A percentile compares a stretch with the other conserved stretches of the same genome.
Conservation (phyloP, 495 filamentous ascomycete genomes). For the Thermothielavioides terrestris region DNA sequence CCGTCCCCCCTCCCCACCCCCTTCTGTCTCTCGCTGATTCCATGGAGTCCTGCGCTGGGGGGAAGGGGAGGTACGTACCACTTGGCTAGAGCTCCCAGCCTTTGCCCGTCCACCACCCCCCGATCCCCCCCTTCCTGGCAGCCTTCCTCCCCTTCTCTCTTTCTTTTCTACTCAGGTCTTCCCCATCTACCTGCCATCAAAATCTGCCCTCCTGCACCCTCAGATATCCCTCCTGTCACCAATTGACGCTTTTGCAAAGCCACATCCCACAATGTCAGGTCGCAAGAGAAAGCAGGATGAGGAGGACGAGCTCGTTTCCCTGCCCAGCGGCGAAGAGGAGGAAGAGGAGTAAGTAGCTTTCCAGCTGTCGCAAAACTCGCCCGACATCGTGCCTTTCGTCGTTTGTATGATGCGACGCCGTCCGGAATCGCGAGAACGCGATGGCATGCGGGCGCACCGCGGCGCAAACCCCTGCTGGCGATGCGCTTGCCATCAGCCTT, state of each 20-base stretch:
- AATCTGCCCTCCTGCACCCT: conserved; percentile 14
- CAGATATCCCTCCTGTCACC: conserved; percentile 9
- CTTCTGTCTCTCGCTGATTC: conserved; percentile 21
- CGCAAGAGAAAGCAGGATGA: conserved; percentile 44
- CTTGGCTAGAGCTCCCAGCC: conserved; percentile 23
- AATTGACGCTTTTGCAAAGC: conserved; percentile 14
- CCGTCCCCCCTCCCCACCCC: conserved; percentile 22
- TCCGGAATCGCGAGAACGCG: neutral
- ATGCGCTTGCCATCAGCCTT: neutral
- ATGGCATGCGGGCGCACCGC: conserved; percentile 15
- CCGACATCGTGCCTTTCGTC: conserved; percentile 5
- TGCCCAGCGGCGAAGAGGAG: conserved; percentile 43
- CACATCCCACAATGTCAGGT: conserved; percentile 32
- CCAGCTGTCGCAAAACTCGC: conserved; percentile 8
- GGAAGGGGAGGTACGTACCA: conserved; percentile 25
- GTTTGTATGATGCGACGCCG: conserved; percentile 18
- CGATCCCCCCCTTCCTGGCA: conserved; percentile 27
- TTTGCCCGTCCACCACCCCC: conserved; percentile 31
- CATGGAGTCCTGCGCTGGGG: neutral
- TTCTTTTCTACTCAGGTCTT: conserved; percentile 16
- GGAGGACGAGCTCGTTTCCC: conserved; percentile 46
- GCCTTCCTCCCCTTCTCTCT: conserved; percentile 17
- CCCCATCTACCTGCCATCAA: conserved; percentile 14
- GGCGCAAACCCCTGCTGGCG: conserved; percentile 11
- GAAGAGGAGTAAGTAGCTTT: conserved; percentile 42